These are phyloP conservation scores for Phaseolus lunatus DNA, from an alignment of 306 rosid species.

Conservation along the genomic window DNA sequence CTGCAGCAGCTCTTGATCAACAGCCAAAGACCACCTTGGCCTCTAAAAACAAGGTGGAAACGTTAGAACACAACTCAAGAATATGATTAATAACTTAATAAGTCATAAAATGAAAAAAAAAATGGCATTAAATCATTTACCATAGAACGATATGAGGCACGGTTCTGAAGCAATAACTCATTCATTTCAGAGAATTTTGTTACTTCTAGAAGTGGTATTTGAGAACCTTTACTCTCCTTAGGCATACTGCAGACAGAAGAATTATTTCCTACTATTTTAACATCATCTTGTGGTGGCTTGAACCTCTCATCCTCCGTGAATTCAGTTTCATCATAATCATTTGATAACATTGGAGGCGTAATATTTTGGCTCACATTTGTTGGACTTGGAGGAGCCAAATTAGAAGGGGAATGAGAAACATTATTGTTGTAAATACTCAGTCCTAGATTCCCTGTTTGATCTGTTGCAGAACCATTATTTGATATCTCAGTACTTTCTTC, in stretches of 20 bases:
- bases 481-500: slow-evolving; percentile 32
- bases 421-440: slow-evolving; percentile 41
- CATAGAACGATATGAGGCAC: slow-evolving; percentile 56
- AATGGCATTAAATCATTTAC: slow-evolving; percentile 48
- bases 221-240: slow-evolving; percentile 47
- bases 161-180: slow-evolving; percentile 58
- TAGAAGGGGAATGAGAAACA: slow-evolving; percentile 43
- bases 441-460: slow-evolving; percentile 40
- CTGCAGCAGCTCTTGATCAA: slow-evolving; percentile 65
- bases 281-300: slow-evolving; percentile 46
- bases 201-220: slow-evolving; percentile 47
- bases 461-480: slow-evolving; percentile 43
- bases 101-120: slow-evolving; percentile 18
- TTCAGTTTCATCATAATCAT: slow-evolving; percentile 34
- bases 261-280: slow-evolving; percentile 23
- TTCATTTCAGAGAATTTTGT: slow-evolving; percentile 76
- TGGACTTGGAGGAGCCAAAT: slow-evolving; percentile 43
- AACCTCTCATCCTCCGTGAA: slow-evolving; percentile 46
- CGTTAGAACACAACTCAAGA: slow-evolving; percentile 39
- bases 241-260: slow-evolving; percentile 48
- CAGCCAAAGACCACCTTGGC: slow-evolving; percentile 71
- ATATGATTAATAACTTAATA: not conserved
- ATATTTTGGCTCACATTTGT: slow-evolving; percentile 39
- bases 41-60: slow-evolving; percentile 56
- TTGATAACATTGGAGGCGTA: slow-evolving; percentile 35